Base-by-base conservation (phyloP, 805 yeast species). In the Diddensiella transvaalensis region DNA sequence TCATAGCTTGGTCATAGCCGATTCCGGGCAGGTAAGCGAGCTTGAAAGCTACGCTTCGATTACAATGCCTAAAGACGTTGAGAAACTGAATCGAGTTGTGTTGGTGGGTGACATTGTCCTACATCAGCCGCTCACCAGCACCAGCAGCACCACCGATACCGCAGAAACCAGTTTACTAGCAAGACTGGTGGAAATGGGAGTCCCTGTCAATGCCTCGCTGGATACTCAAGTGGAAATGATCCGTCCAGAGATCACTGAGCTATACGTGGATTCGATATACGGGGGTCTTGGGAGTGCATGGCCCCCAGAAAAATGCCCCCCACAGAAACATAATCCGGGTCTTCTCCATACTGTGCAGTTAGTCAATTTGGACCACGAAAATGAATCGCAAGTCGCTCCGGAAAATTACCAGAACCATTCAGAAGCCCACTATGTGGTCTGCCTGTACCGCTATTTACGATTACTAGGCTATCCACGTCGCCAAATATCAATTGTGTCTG, bases 381-480 rank as follows among this genome's bases (percentile, higher is more conserved):
- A 64, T 4, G 75, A 69, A 40, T 48, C 58, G 1, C 63, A 61
- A 41, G 58, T 60, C 1, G 44, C 50, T 1, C 57, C 63, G 1
- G 60, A 57, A 1, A 50, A 59, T 24, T 61, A 44, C 61, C 75
- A 69, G 35, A 74, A 74, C 48, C 45, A 70, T n/a, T 68, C 63
- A 6, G 79, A 79, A 53, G 82, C 81, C 0, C 78, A 75, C 51
- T 73, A 63, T 48, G 65, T 73, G 15, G 76, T 76, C 13, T 61
- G 65, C 0, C 50, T 78, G 4, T 78, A 65, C 54, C 71, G 70
- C 60, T 78, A 76, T 48, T 62, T 80, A 72, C 55, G 75, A 3
- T 50, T 70, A 2, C 45, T 71, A 18, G 79, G 77, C 0, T 78
- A 77, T 49, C 67, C 76, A 0, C 35, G 56, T 1, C 51, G 59